Percentiles rank a stretch among this genome's conserved stretches.
Evolutionary conservation across 495 filamentous ascomycete genomes (phyloP).

Genomic region (Hyaloscypha finlandica): DNA sequence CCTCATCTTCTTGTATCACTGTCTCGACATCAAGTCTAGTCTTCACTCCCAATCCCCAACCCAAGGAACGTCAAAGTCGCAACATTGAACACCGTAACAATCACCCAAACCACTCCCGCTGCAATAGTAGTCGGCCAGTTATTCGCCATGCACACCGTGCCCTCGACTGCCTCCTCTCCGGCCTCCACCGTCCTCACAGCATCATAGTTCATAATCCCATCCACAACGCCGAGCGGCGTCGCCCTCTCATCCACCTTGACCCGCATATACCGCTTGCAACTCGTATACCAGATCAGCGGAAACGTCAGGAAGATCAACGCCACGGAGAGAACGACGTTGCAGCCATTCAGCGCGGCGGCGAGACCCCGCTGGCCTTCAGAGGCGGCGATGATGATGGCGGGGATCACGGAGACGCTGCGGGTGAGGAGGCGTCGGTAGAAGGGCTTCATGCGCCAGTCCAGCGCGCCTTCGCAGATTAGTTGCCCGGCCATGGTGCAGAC

Average conservation of each 20-base stretch:
- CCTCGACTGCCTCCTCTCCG: background rate
- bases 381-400: constrained; percentile 75
- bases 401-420: constrained; percentile 69
- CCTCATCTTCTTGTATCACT: no score
- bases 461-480: constrained; percentile 59
- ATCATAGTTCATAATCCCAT: constrained; percentile 1
- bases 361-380: constrained; percentile 60
- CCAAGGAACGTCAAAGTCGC: constrained; percentile 16
- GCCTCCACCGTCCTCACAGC: background rate
- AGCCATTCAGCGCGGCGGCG: constrained; percentile 41
- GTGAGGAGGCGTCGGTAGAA: constrained; percentile 75
- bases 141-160: constrained; percentile 13
- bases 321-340: constrained; percentile 47
- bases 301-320: constrained; percentile 47
- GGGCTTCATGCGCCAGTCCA: constrained; percentile 68
- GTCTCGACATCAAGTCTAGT: no score
- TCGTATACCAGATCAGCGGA: constrained; percentile 50
- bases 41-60: background rate
- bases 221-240: background rate
- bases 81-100: constrained; percentile 15
- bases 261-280: constrained; percentile 45
- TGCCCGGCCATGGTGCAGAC: constrained; percentile 84
- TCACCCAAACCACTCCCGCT: constrained; percentile 7
- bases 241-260: constrained; percentile 29
- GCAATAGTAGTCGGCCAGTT: constrained; percentile 20